Evolutionary conservation across 768 basidiomycete species (phyloP).

Genomic region (Tricholoma terreum): DNA sequence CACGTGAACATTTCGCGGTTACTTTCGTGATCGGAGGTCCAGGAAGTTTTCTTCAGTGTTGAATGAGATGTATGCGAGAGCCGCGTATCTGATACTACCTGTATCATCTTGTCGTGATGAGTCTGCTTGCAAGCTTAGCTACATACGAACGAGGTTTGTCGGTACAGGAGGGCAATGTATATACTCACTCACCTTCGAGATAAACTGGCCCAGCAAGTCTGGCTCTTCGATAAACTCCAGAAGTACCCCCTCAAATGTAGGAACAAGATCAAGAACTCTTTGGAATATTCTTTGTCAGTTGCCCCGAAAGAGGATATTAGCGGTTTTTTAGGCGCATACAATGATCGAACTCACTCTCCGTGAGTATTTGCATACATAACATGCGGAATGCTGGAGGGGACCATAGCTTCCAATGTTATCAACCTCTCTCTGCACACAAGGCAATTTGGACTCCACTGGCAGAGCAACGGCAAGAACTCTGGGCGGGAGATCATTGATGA

Average conservation of each 20-base stretch:
- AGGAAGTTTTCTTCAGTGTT: too few species aligned
- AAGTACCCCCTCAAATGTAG: neutral
- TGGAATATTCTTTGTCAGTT: neutral
- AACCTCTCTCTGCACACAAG: neutral
- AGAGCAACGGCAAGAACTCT: neutral
- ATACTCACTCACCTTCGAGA: too few species aligned
- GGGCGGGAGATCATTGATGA: neutral
- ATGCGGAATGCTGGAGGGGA: neutral
- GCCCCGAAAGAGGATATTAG: neutral
- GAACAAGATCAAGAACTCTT: neutral
- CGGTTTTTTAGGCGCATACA: neutral
- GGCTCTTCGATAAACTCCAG: neutral
- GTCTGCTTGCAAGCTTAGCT: too few species aligned
- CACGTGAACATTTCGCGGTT: neutral
- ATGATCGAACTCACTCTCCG: neutral
- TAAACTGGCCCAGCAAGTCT: neutral
- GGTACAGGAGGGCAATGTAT: neutral
- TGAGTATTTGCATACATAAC: too few species aligned
- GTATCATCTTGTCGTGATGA: too few species aligned
- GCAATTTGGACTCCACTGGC: neutral
- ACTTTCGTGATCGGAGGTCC: neutral
- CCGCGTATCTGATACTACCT: neutral
- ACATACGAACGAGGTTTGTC: too few species aligned
- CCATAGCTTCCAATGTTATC: constrained; percentile 2
- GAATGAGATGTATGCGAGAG: neutral